Conservation (phyloP, 805 yeast genomes). For the Candida namnaoensis region DNA sequence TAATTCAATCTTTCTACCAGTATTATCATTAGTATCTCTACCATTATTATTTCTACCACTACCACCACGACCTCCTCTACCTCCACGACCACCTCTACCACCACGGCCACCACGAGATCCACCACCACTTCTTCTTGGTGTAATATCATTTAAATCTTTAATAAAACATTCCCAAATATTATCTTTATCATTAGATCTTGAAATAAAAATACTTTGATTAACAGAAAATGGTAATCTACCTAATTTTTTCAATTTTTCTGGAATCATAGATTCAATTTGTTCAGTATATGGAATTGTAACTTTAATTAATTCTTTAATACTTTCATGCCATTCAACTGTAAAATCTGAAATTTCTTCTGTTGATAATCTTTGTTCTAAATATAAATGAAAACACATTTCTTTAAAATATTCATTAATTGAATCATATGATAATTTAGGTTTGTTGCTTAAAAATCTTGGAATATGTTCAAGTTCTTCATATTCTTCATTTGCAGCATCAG, state of each 20-base stretch:
- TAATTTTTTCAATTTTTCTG: constrained; percentile 42
- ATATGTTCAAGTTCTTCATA: constrained; percentile 17
- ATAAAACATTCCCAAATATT: constrained; percentile 56
- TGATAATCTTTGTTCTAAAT: constrained; percentile 50
- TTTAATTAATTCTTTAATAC: constrained; percentile 30
- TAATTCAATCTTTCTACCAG: constrained; percentile 26
- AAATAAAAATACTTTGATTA: constrained; percentile 49
- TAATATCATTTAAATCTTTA: constrained; percentile 29
- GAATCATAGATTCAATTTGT: constrained; percentile 39
- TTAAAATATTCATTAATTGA: constrained; percentile 42
- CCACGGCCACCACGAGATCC: constrained; percentile 4
- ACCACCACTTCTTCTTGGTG: constrained; percentile 17
- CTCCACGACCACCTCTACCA: constrained; percentile 3
- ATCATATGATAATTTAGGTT: constrained; percentile 38
- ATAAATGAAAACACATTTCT: constrained; percentile 53
- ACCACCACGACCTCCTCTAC: no score
- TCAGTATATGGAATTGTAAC: constrained; percentile 34
- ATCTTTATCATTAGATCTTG: constrained; percentile 34
- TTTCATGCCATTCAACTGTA: constrained; percentile 44
- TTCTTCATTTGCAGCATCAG: constrained; percentile 5
- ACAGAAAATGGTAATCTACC: constrained; percentile 52
- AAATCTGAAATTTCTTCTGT: constrained; percentile 38
- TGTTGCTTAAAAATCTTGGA: constrained; percentile 15
- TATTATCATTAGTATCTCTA: constrained; percentile 1
- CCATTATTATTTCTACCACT: not conserved